A percentile compares a stretch with the other conserved stretches of the same genome.
phyloP scores from a whole-genome alignment of 2,329 filamentous ascomycete species.

The Conoideocrella luteorostrata region DNA sequence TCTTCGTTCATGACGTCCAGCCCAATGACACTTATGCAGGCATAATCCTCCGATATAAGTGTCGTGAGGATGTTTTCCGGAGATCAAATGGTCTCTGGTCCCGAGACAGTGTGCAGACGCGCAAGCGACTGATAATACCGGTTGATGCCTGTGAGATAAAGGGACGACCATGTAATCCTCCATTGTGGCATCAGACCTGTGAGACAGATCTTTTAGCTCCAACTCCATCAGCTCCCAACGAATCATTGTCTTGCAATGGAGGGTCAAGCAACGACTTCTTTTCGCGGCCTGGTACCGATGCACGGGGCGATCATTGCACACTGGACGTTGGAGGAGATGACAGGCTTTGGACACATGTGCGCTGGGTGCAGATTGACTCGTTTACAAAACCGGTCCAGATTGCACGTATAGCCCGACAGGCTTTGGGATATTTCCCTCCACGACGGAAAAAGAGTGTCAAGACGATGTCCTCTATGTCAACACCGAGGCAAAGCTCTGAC shows the following conservation, averaged over 20 bases:
- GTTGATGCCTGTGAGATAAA: constrained; percentile 85
- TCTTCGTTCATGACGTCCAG: constrained; percentile 83
- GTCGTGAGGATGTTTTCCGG: constrained; percentile 72
- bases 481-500: constrained; percentile 61
- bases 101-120: constrained; percentile 80
- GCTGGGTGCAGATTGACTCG: constrained; percentile 78
- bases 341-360: constrained; percentile 74
- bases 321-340: constrained; percentile 46
- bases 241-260: constrained; percentile 15
- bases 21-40: constrained; percentile 84
- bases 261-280: constrained; percentile 36
- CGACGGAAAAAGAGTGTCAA: constrained; percentile 76
- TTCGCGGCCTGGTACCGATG: constrained; percentile 23
- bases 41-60: constrained; percentile 84
- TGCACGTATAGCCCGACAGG: constrained; percentile 70
- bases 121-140: constrained; percentile 74
- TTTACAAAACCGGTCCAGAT: constrained; percentile 69
- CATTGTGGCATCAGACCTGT: constrained; percentile 32
- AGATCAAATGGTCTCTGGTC: constrained; percentile 94
- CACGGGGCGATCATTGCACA: constrained; percentile 21
- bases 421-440: constrained; percentile 87
- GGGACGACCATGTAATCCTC: constrained; percentile 59
- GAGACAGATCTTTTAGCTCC: constrained; percentile 46
- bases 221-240: constrained; percentile 33
- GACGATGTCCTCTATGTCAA: constrained; percentile 59